Evolutionary conservation across 768 basidiomycete genomes (phyloP).

Genomic region (Russula foetens): DNA sequence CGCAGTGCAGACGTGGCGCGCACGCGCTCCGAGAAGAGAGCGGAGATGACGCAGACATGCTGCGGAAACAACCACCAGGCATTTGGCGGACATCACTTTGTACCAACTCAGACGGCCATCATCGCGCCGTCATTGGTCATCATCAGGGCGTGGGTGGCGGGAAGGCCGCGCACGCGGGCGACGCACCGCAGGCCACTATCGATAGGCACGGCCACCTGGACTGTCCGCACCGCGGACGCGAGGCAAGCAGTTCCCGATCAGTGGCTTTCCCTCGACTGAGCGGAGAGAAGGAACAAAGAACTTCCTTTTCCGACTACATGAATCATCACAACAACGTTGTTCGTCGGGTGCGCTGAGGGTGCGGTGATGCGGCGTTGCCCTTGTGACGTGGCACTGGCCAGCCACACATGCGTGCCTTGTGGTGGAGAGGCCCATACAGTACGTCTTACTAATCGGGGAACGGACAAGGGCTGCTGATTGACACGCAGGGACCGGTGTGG

Average conservation of each 20-base stretch:
- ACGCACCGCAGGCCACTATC: constrained; percentile 15
- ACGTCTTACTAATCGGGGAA: constrained; percentile 1
- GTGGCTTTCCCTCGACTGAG: constrained; percentile 1
- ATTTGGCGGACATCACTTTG: constrained; percentile 6
- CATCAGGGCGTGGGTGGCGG: constrained; percentile 13
- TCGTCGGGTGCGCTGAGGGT: constrained; percentile 16
- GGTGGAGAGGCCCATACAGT: background rate
- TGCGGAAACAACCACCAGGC: constrained; percentile 15
- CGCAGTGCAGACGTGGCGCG: constrained; percentile 9
- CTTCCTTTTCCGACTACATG: constrained; percentile 6
- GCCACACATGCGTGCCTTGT: constrained; percentile 10
- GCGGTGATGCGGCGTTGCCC: constrained; percentile 16
- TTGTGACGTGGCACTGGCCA: constrained; percentile 14
- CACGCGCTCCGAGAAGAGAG: constrained; percentile 3
- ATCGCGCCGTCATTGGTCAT: constrained; percentile 6
- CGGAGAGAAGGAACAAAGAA: constrained; percentile 11
- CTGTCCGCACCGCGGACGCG: constrained; percentile 17
- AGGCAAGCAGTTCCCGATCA: constrained; percentile 18
- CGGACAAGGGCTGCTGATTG: constrained; percentile 1
- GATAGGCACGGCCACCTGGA: constrained; percentile 16
- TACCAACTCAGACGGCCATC: background rate
- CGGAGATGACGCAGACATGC: constrained; percentile 19
- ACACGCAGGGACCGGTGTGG: background rate
- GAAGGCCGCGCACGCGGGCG: constrained; percentile 10
- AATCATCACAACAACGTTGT: constrained; percentile 13